phyloP scores from a whole-genome alignment of 768 basidiomycete species.

The Hortiboletus flavorubellus region DNA sequence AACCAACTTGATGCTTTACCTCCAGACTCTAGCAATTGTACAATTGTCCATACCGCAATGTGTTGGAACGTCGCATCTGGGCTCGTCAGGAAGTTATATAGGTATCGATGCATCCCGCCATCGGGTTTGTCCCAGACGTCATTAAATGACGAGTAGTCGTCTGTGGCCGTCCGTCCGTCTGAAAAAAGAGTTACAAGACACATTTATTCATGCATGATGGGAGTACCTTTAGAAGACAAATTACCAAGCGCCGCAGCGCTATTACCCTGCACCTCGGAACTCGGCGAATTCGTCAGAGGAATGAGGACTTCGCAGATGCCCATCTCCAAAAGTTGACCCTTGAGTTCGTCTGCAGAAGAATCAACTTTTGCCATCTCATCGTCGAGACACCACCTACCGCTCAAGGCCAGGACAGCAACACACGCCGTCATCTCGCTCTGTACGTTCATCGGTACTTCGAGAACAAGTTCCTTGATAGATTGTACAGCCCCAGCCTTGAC shows the following conservation, averaged over 20 bases:
- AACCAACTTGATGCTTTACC: constrained; percentile 41
- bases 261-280: constrained; percentile 98
- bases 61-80: constrained; percentile 98
- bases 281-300: constrained; percentile 92
- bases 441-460: constrained; percentile 93
- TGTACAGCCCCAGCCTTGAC: constrained; percentile 97
- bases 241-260: constrained; percentile 97
- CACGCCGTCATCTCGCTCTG: constrained; percentile 99
- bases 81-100: constrained; percentile 90
- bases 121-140: constrained; percentile 98
- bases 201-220: neutral
- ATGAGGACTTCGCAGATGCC: constrained; percentile 97
- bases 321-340: constrained; percentile 95
- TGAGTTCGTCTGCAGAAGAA: constrained; percentile 77
- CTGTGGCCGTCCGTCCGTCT: constrained; percentile 73
- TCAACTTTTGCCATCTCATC: neutral
- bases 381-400: constrained; percentile 55
- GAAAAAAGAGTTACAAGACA: neutral
- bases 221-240: constrained; percentile 88
- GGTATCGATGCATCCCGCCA: constrained; percentile 93
- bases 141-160: constrained; percentile 96
- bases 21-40: constrained; percentile 95
- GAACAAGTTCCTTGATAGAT: constrained; percentile 93
- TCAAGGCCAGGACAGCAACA: constrained; percentile 92
- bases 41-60: constrained; percentile 99